Conservation (phyloP, 306 rosid species). For the Castanea crenata region DNA sequence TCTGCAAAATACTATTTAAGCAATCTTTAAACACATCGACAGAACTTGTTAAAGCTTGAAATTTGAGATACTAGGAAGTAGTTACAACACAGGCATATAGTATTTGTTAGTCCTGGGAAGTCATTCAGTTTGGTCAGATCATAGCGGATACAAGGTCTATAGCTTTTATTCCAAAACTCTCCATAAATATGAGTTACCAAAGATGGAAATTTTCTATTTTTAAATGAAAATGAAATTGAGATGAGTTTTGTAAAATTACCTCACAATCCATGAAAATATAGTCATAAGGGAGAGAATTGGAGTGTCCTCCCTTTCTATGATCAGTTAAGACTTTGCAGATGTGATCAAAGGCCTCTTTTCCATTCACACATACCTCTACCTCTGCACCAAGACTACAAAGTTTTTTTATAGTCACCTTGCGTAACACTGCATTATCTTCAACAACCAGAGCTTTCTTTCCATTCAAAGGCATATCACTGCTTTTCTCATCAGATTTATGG, state of each 20-base stretch:
- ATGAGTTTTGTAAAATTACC: background rate
- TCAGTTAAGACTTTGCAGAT: background rate
- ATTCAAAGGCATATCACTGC: background rate
- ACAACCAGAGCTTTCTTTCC: constrained; percentile 9
- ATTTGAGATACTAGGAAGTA: background rate
- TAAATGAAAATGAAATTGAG: background rate
- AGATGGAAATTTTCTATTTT: background rate
- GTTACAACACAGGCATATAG: background rate
- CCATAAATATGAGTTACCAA: background rate
- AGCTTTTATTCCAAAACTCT: no score
- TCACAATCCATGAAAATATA: constrained; percentile 9
- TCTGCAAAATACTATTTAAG: no score
- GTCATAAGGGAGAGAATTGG: background rate
- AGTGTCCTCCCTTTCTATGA: background rate
- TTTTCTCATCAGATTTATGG: background rate
- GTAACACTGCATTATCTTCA: background rate
- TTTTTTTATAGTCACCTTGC: background rate
- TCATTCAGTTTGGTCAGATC: no score
- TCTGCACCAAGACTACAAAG: background rate
- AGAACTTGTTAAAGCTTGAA: no score
- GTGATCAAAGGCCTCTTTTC: background rate
- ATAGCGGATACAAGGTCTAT: no score
- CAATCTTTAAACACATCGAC: no score
- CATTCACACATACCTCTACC: constrained; percentile 6
- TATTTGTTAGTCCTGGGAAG: no score